These are phyloP conservation scores for Blumeriella jaapii DNA, from an alignment of 2,329 filamentous ascomycete genomes.

Conservation along the genomic window DNA sequence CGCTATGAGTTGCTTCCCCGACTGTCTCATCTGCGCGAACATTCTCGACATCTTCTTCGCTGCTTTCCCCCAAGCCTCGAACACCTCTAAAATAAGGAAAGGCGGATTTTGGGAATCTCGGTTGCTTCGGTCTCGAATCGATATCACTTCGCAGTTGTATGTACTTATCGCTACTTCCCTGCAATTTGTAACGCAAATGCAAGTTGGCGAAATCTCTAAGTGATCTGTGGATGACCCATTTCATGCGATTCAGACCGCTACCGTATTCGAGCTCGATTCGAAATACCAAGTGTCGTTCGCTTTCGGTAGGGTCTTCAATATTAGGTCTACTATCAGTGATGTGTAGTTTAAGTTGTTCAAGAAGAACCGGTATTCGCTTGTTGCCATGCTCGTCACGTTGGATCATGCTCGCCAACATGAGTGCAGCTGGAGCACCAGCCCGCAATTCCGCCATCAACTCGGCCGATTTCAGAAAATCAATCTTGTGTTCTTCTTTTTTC, in stretches of 20 bases:
- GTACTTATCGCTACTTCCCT: slow-evolving; percentile 73
- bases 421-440: slow-evolving; percentile 81
- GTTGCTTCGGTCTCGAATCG: slow-evolving; percentile 65
- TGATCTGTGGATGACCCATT: slow-evolving; percentile 83
- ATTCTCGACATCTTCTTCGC: slow-evolving; percentile 46
- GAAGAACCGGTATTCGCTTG: slow-evolving; percentile 83
- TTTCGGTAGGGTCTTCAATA: slow-evolving; percentile 41
- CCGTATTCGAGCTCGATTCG: slow-evolving; percentile 92
- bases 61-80: slow-evolving; percentile 65
- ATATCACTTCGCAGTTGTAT: slow-evolving; percentile 55
- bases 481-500: slow-evolving; percentile 70
- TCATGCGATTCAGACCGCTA: slow-evolving; percentile 90
- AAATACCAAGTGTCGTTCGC: slow-evolving; percentile 66
- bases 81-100: slow-evolving; percentile 83
- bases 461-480: slow-evolving; percentile 90
- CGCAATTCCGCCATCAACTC: slow-evolving; percentile 92
- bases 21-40: slow-evolving; percentile 34
- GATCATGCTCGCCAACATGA: slow-evolving; percentile 96
- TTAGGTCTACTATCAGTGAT: slow-evolving; percentile 69
- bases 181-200: slow-evolving; percentile 85
- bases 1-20: slow-evolving; percentile 55
- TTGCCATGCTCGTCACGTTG: slow-evolving; percentile 94
- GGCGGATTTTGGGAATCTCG: slow-evolving; percentile 77
- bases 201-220: slow-evolving; percentile 85
- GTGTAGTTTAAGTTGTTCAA: slow-evolving; percentile 86